Conservation (phyloP, 2,329 filamentous ascomycete species). For the Scytalidium sp. region DNA sequence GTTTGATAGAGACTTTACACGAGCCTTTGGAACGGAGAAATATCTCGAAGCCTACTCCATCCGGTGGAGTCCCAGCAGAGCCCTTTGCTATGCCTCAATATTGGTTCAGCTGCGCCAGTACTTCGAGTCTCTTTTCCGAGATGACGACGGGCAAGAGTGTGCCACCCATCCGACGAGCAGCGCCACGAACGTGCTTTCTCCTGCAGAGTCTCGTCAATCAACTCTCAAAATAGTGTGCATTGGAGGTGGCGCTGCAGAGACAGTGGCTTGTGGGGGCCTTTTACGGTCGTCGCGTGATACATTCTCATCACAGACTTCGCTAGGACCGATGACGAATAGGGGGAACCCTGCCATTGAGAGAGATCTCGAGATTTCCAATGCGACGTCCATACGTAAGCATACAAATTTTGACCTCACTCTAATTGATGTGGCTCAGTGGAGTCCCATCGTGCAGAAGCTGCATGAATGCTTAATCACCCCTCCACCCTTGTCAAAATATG, state of each 20-base stretch:
- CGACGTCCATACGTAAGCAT: background rate
- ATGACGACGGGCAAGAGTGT: background rate
- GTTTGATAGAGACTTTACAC: constrained; percentile 78
- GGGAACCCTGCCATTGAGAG: constrained; percentile 2
- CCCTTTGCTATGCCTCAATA: constrained; percentile 73
- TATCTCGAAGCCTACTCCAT: constrained; percentile 81
- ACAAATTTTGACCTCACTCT: constrained; percentile 48
- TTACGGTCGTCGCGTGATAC: constrained; percentile 34
- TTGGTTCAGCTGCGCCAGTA: constrained; percentile 33
- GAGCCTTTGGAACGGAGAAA: constrained; percentile 71
- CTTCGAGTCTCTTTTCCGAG: constrained; percentile 7
- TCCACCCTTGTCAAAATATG: constrained; percentile 49
- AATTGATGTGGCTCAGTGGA: constrained; percentile 85
- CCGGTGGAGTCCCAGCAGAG: constrained; percentile 85
- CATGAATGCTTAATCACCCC: constrained; percentile 51
- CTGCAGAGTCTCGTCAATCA: background rate
- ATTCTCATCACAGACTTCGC: constrained; percentile 5
- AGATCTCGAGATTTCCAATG: constrained; percentile 8
- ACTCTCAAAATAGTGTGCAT: constrained; percentile 18
- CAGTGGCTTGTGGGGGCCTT: constrained; percentile 59
- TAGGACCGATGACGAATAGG: background rate
- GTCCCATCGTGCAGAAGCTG: constrained; percentile 56
- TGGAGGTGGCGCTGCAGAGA: constrained; percentile 55
- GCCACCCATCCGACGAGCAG: background rate
- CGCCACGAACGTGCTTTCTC: background rate